phyloP scores from a whole-genome alignment of 805 yeast genomes.

The Candida silvatica region DNA sequence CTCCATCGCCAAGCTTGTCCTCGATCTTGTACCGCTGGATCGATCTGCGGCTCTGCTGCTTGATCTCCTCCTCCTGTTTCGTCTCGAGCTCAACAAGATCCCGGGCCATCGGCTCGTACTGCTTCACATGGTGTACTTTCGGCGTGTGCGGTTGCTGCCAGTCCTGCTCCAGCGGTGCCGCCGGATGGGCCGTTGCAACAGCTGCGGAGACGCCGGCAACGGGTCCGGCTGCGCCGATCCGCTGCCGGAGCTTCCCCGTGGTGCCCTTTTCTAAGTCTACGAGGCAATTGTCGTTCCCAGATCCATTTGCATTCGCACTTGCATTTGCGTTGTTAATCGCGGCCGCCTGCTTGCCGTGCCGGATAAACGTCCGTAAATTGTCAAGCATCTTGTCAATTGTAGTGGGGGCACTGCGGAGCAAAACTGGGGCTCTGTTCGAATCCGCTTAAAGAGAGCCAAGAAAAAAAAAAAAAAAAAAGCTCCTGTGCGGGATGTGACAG shows the following conservation, averaged over 20 bases:
- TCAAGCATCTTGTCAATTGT: slow-evolving; percentile 2
- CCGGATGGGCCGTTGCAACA: too few relatives aligned
- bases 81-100: slow-evolving; percentile 26
- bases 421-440: too few relatives aligned
- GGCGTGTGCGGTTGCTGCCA: too few relatives aligned
- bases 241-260: too few relatives aligned
- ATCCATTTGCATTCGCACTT: too few relatives aligned
- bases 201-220: not conserved
- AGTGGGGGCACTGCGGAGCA: too few relatives aligned
- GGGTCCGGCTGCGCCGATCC: not conserved
- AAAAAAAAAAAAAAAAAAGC: too few relatives aligned
- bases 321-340: too few relatives aligned
- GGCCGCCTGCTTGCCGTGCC: slow-evolving; percentile 33
- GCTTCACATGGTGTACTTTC: slow-evolving; percentile 8
- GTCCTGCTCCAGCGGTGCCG: not conserved
- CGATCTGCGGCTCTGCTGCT: slow-evolving; percentile 13
- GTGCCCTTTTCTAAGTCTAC: not conserved
- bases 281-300: too few relatives aligned
- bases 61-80: slow-evolving; percentile 11
- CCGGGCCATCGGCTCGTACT: slow-evolving; percentile 23
- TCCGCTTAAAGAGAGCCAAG: too few relatives aligned
- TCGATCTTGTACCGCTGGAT: slow-evolving; percentile 32
- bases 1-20: slow-evolving; percentile 52
- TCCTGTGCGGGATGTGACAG: too few relatives aligned
- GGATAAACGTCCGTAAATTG: slow-evolving; percentile 31